Evolutionary conservation across 2,329 filamentous ascomycete genomes (phyloP).

Genomic region (Microdochium nivale): DNA sequence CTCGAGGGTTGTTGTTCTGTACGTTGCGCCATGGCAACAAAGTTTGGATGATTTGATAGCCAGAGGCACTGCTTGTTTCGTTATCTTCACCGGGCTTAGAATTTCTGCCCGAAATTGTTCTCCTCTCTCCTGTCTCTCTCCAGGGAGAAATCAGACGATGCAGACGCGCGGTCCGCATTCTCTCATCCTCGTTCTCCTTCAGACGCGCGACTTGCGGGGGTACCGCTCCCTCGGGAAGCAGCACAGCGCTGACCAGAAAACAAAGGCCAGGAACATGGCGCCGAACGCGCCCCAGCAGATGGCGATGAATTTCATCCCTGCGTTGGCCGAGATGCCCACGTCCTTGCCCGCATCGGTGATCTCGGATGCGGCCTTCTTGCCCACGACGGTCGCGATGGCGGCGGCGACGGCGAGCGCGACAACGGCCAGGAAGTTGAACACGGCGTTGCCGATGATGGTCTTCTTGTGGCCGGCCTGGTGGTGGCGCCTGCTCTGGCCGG

Average conservation of each 20-base stretch:
- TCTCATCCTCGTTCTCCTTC: background rate
- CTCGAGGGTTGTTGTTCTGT: too few species aligned
- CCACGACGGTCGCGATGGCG: conserved; percentile 34
- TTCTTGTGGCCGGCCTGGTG: conserved; percentile 6
- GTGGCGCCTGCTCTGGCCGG: background rate
- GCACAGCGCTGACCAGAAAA: conserved; percentile 29
- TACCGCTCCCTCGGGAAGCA: conserved; percentile 5
- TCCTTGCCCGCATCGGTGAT: conserved; percentile 34
- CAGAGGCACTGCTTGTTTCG: too few species aligned
- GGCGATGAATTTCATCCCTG: conserved; percentile 33
- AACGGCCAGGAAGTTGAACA: conserved; percentile 45
- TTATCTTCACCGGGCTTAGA: too few species aligned
- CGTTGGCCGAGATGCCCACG: conserved; percentile 33
- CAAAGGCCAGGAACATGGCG: conserved; percentile 27
- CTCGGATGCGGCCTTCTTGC: conserved; percentile 27
- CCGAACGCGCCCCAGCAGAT: conserved; percentile 39
- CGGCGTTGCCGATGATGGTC: conserved; percentile 25
- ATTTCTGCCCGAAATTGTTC: too few species aligned
- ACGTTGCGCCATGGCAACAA: too few species aligned
- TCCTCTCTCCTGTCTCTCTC: too few species aligned
- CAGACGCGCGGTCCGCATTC: too few species aligned
- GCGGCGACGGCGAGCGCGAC: conserved; percentile 48
- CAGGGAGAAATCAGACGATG: too few species aligned
- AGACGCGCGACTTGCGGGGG: background rate
- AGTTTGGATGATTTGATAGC: too few species aligned